A percentile compares a stretch with the other conserved stretches of the same genome.
These are phyloP conservation scores for Pestalotiopsis sp. DNA, from an alignment of 2,329 filamentous ascomycete genomes.

Conservation along the genomic window DNA sequence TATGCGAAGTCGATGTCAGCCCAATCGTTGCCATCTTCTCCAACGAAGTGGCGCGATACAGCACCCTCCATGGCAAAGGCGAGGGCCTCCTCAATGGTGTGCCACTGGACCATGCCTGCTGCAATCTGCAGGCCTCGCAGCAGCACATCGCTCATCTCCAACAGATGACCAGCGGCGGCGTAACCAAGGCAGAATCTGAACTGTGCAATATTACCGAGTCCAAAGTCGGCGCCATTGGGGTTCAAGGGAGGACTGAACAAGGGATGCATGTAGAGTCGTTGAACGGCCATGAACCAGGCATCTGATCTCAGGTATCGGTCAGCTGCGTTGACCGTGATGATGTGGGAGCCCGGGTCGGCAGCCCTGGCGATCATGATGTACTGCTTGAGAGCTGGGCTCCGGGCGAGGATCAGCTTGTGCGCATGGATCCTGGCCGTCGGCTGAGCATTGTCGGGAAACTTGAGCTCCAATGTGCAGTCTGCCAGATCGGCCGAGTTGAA, in stretches of 20 bases:
- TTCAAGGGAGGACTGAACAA: conserved; percentile 42
- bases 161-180: conserved; percentile 61
- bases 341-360: conserved; percentile 35
- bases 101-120: conserved; percentile 60
- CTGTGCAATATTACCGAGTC: conserved; percentile 43
- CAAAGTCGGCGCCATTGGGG: conserved; percentile 34
- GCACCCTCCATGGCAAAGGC: conserved; percentile 56
- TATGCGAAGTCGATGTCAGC: conserved; percentile 45
- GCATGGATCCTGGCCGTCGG: conserved; percentile 49
- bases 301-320: conserved; percentile 58
- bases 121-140: conserved; percentile 63
- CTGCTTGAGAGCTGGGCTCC: conserved; percentile 47
- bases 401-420: conserved; percentile 58
- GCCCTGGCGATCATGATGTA: conserved; percentile 33
- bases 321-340: conserved; percentile 48
- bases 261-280: conserved; percentile 58
- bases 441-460: conserved; percentile 37
- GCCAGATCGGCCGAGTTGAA: conserved; percentile 42
- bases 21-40: conserved; percentile 18
- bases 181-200: conserved; percentile 65
- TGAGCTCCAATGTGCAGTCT: conserved; percentile 45
- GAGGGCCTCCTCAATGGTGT: conserved; percentile 62
- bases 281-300: conserved; percentile 59
- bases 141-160: conserved; percentile 58
- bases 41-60: conserved; percentile 28